Percentiles rank a stretch among this genome's conserved stretches.
Evolutionary conservation across 352 stramenopile species (phyloP).

Genomic region (Phytopythium delawarense): DNA sequence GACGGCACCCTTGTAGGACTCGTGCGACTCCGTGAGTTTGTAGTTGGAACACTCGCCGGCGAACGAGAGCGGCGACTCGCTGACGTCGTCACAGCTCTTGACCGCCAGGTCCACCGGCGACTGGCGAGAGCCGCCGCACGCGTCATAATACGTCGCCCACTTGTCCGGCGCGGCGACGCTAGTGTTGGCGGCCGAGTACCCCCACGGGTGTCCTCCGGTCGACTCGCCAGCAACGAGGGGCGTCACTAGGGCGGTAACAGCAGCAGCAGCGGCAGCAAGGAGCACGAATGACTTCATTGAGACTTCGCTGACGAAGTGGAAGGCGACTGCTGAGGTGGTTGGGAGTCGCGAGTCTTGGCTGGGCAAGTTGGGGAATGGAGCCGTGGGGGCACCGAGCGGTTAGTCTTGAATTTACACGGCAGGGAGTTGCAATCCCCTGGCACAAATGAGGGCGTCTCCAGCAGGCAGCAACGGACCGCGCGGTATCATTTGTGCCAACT

Average conservation of each 20-base stretch:
- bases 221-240: constrained; percentile 11
- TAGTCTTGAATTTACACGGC: too few relatives aligned
- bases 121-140: constrained; percentile 28
- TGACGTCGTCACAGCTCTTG: background rate
- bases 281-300: constrained; percentile 5
- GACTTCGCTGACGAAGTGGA: too few relatives aligned
- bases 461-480: too few relatives aligned
- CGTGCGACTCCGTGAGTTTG: constrained; percentile 24
- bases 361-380: too few relatives aligned
- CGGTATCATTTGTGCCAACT: too few relatives aligned
- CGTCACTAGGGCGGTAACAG: background rate
- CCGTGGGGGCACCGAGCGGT: too few relatives aligned
- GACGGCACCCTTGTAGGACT: constrained; percentile 24
- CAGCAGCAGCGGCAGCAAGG: background rate
- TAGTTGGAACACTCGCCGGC: constrained; percentile 24
- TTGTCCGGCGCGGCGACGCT: constrained; percentile 21
- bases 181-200: constrained; percentile 19
- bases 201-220: constrained; percentile 17
- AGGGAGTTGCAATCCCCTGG: too few relatives aligned
- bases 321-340: too few relatives aligned
- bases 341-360: too few relatives aligned
- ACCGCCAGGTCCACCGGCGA: constrained; percentile 40
- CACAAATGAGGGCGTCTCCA: too few relatives aligned
- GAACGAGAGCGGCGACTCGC: constrained; percentile 20
- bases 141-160: constrained; percentile 20